Conservation (phyloP, 2,329 filamentous ascomycete species). For the Talaromyces atroroseus region DNA sequence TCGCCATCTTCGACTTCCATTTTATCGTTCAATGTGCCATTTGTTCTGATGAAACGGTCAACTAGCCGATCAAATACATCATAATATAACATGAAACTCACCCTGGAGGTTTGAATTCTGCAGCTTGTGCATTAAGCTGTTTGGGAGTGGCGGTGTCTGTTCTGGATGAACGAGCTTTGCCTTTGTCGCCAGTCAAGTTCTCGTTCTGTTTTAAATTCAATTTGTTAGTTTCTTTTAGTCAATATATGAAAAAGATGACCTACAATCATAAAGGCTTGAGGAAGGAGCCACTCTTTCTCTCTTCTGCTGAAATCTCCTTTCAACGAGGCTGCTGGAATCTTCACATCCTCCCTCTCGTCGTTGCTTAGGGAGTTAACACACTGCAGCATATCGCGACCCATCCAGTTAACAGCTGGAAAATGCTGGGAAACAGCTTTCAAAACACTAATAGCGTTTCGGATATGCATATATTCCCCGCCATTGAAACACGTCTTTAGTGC, state of each 20-base stretch:
- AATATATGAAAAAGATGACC: constrained; percentile 12
- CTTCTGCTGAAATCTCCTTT: constrained; percentile 45
- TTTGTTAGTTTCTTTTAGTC: constrained; percentile 14
- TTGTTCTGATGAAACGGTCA: constrained; percentile 20
- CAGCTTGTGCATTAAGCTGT: constrained; percentile 35
- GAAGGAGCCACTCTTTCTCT: constrained; percentile 46
- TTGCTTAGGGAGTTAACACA: constrained; percentile 41
- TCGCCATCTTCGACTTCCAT: constrained; percentile 42
- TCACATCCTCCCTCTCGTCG: constrained; percentile 45
- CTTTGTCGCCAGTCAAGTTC: constrained; percentile 21
- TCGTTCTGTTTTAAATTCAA: constrained; percentile 20
- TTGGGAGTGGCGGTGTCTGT: constrained; percentile 29
- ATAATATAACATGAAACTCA: constrained; percentile 25
- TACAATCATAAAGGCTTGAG: constrained; percentile 42
- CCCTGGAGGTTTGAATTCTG: constrained; percentile 35
- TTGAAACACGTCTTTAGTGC: constrained; percentile 78
- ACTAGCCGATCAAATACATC: neutral
- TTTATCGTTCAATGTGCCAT: constrained; percentile 24
- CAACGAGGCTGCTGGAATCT: constrained; percentile 46
- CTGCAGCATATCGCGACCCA: constrained; percentile 53
- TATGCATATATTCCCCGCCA: constrained; percentile 91
- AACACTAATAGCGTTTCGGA: constrained; percentile 88
- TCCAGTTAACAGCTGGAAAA: constrained; percentile 87
- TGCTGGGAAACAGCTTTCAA: constrained; percentile 72
- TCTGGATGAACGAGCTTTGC: constrained; percentile 25